These are phyloP conservation scores for Candida sithepensis DNA, from an alignment of 805 yeast species.

Conservation along the genomic window DNA sequence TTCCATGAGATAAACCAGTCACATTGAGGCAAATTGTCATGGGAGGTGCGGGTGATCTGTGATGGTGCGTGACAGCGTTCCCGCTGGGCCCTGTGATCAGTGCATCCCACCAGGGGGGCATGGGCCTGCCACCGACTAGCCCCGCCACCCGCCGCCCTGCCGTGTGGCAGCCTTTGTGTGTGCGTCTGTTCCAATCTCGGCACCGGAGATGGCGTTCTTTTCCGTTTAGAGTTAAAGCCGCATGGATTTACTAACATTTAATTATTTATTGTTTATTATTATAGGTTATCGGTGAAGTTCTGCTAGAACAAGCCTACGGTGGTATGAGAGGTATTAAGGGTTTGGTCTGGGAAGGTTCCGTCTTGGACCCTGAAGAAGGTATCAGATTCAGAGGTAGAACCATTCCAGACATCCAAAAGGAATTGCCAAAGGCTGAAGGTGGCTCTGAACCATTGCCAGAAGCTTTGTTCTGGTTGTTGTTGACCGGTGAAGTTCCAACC, in stretches of 20 bases:
- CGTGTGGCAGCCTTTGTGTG: too few relatives aligned
- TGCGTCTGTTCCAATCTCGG: too few relatives aligned
- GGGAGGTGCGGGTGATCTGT: not conserved
- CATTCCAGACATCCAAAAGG: constrained; percentile 72
- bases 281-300: constrained; percentile 63
- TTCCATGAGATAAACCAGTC: not conserved
- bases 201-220: not conserved
- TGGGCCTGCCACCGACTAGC: too few relatives aligned
- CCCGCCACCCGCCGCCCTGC: too few relatives aligned
- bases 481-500: constrained; percentile 82
- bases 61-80: not conserved
- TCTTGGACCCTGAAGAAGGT: constrained; percentile 80
- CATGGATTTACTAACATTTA: constrained; percentile 1
- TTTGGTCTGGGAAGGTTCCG: constrained; percentile 87
- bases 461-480: constrained; percentile 75
- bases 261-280: not conserved
- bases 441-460: constrained; percentile 69
- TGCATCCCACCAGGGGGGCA: too few relatives aligned
- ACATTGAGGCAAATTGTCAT: not conserved
- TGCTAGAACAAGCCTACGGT: constrained; percentile 80
- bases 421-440: constrained; percentile 72
- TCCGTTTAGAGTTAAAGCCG: not conserved
- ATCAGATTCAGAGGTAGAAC: constrained; percentile 83
- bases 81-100: too few relatives aligned
- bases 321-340: constrained; percentile 90